Conservation (phyloP, 2,329 filamentous ascomycete species). For the Talaromyces sp. region DNA sequence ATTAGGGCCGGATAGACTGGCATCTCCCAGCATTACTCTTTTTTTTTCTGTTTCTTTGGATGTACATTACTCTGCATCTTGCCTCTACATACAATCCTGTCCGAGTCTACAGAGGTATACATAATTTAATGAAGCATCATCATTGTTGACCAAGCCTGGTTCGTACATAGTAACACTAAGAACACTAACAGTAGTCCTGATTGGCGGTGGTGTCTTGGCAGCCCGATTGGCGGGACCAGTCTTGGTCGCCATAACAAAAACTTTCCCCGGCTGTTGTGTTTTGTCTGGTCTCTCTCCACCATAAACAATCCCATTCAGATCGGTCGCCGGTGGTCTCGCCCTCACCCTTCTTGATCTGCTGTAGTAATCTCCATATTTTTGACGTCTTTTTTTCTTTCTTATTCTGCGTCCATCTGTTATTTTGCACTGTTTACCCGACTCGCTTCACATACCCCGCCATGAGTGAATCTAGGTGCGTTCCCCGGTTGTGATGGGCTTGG, state of each 20-base stretch:
- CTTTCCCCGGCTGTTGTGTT: conserved; percentile 11
- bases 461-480: conserved; percentile 61
- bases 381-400: background rate
- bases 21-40: background rate
- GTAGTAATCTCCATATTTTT: background rate
- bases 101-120: background rate
- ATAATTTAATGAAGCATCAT: too few relatives aligned
- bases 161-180: too few relatives aligned
- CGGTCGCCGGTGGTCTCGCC: background rate
- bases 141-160: too few relatives aligned
- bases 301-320: conserved; percentile 13
- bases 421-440: background rate
- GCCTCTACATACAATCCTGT: background rate
- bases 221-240: background rate
- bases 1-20: conserved; percentile 3
- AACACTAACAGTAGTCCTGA: background rate
- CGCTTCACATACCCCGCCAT: conserved; percentile 43
- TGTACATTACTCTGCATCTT: background rate
- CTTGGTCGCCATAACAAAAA: conserved; percentile 10
- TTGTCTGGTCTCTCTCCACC: conserved; percentile 2
- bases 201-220: background rate
- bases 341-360: background rate
- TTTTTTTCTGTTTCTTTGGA: background rate
- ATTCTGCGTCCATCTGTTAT: background rate
- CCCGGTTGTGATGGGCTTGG: conserved; percentile 10